These are phyloP conservation scores for Boletus sp. DNA, from an alignment of 1,284 basidiomycete species.

Conservation along the genomic window DNA sequence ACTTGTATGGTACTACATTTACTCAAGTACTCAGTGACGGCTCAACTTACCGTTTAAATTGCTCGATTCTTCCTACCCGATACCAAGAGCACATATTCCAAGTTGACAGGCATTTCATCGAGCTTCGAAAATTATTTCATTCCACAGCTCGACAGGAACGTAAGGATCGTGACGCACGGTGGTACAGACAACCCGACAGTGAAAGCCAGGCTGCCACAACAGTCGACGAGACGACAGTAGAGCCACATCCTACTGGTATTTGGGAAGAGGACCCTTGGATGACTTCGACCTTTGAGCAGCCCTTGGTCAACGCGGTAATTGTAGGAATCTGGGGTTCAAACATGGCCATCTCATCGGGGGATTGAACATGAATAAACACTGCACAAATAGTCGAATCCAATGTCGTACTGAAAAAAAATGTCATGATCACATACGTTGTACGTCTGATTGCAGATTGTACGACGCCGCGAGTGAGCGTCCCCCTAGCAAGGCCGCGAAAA, in stretches of 20 bases:
- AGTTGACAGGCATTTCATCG: too few relatives aligned
- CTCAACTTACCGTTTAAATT: too few relatives aligned
- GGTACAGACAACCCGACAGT: too few relatives aligned
- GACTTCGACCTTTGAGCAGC: conserved; percentile 75
- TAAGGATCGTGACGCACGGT: too few relatives aligned
- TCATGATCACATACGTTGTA: conserved; percentile 64
- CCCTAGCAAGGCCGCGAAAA: conserved; percentile 80
- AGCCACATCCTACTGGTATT: conserved; percentile 89
- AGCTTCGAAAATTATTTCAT: too few relatives aligned
- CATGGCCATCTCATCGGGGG: conserved; percentile 62
- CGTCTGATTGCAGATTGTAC: conserved; percentile 90
- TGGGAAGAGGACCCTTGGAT: conserved; percentile 58
- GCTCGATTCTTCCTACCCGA: too few relatives aligned
- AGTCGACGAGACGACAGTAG: conserved; percentile 76
- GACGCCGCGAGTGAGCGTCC: conserved; percentile 87
- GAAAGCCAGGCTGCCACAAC: too few relatives aligned
- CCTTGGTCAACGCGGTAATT: conserved; percentile 86
- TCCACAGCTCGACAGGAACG: too few relatives aligned
- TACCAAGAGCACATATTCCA: too few relatives aligned
- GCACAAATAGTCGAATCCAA: conserved; percentile 14
- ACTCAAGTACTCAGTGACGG: too few relatives aligned
- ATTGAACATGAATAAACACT: conserved; percentile 84
- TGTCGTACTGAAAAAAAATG: background rate
- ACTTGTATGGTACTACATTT: too few relatives aligned
- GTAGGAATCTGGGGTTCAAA: conserved; percentile 77